Base-by-base conservation (phyloP, 768 basidiomycete species). In the Mycena indigotica region DNA sequence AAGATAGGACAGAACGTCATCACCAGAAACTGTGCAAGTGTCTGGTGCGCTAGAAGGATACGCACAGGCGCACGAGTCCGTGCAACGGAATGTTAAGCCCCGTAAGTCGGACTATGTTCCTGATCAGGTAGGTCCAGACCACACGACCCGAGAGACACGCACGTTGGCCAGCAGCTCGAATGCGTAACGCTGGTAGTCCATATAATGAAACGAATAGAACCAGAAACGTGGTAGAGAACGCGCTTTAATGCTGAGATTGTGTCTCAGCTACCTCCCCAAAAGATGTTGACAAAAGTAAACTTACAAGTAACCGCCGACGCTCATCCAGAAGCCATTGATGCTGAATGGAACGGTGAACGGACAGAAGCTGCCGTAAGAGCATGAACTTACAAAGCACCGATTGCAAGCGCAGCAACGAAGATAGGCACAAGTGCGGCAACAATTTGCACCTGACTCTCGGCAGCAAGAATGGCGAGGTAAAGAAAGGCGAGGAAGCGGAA, bases 251-350 rank as follows among this genome's bases (percentile, higher is more conserved):
- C 82, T 82, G 57, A n/a, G 61, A 21, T 62, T 15, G 67, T 19
- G 24, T 26, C 24, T 3, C 49, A 26, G 26, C 28, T 5, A 19
- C 32, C 32, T 35, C 10, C 48, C 38, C 13, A 30, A 32, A 23
- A 5, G 15, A 28, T 12, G 28, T 26, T 35, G 24, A 16, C 28
- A 26, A 60, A 3, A n/a, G n/a, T n/a, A n/a, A 52, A 72, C 72
- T 53, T 49, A 74, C 77, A 79, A 77, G 55, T 79, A 78, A 13
- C 77, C 75, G 26, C 79, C 75, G n/a, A 79, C 76, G 54, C 77
- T 76, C 84, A 85, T 85, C 83, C 82, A 85, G 58, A 85, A 81
- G 0, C 79, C 80, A 58, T 80, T 82, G 35, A 80, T 58, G 62
- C 77, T 72, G 28, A n/a, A 23, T 32, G 12, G n/a, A 39, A 5